A percentile compares a stretch with the other conserved stretches of the same genome.
Evolutionary conservation across 495 filamentous ascomycete species (phyloP).

Genomic region (Penicillium lagena): DNA sequence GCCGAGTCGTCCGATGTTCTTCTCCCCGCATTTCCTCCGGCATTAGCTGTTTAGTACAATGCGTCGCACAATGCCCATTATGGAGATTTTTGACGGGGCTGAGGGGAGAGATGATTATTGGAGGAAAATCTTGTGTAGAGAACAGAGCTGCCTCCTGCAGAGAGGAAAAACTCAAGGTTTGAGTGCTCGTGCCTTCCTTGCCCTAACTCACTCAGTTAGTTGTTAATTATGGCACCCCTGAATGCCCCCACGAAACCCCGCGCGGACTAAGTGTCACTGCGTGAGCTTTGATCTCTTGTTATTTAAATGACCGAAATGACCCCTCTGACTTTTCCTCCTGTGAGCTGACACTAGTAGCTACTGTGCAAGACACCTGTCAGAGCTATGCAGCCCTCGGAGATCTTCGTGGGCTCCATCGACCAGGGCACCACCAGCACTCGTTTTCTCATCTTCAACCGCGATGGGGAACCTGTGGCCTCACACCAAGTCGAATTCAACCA

Average conservation of each 20-base stretch:
- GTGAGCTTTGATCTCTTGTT: neutral
- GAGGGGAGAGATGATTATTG: too few species aligned
- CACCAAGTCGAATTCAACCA: constrained; percentile 92
- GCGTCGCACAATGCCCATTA: neutral
- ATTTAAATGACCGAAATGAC: constrained; percentile 5
- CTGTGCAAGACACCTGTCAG: neutral
- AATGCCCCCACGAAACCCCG: neutral
- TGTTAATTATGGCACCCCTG: too few species aligned
- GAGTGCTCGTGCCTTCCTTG: too few species aligned
- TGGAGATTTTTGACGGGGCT: too few species aligned
- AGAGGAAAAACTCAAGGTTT: too few species aligned
- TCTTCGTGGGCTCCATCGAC: constrained; percentile 71
- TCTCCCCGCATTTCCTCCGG: constrained; percentile 6
- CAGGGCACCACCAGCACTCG: constrained; percentile 91
- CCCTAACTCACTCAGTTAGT: too few species aligned
- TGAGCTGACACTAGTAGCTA: too few species aligned
- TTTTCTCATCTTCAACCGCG: constrained; percentile 82
- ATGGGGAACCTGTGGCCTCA: constrained; percentile 72
- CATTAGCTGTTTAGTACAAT: constrained; percentile 1
- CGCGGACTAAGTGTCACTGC: constrained; percentile 5
- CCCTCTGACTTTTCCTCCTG: neutral
- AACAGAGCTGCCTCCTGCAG: too few species aligned
- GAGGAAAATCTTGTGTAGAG: too few species aligned
- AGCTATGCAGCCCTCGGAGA: constrained; percentile 22
- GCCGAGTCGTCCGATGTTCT: constrained; percentile 3